A percentile compares a stretch with the other conserved stretches of the same genome.
These are phyloP conservation scores for Boletus pseudopeckii DNA, from an alignment of 768 basidiomycete genomes.

Conservation along the genomic window DNA sequence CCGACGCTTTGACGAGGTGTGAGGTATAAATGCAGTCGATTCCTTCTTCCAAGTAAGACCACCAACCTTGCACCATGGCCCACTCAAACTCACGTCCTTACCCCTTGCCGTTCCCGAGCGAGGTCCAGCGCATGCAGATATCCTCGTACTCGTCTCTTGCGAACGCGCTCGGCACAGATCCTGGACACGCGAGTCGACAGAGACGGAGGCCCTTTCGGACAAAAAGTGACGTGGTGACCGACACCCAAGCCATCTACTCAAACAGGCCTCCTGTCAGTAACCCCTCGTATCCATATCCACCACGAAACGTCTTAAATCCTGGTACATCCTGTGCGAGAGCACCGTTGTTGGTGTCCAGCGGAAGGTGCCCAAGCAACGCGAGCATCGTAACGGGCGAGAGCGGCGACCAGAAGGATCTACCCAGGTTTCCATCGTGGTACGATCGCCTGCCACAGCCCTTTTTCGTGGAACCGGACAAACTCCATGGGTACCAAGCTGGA, in stretches of 20 bases:
- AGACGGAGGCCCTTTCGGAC: not conserved
- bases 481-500: conserved; percentile 8
- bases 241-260: conserved; percentile 17
- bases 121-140: conserved; percentile 12
- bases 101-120: conserved; percentile 20
- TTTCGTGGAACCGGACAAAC: conserved; percentile 12
- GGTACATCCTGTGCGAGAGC: conserved; percentile 12
- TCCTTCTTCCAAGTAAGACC: not conserved
- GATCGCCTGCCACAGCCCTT: conserved; percentile 21
- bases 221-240: conserved; percentile 4
- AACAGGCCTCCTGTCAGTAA: conserved; percentile 15
- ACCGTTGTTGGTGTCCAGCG: conserved; percentile 7
- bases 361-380: not conserved
- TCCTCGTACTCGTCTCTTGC: conserved; percentile 26
- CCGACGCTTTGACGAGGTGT: conserved; percentile 17
- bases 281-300: conserved; percentile 29
- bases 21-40: conserved; percentile 20
- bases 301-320: conserved; percentile 27
- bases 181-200: conserved; percentile 9
- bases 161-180: conserved; percentile 19
- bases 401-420: not conserved
- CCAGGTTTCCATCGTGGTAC: conserved; percentile 2
- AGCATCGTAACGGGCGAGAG: not conserved
- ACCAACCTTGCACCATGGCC: conserved; percentile 16
- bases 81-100: conserved; percentile 13